Base-by-base conservation (phyloP, 768 basidiomycete genomes). In the Wakefieldia striispora region DNA sequence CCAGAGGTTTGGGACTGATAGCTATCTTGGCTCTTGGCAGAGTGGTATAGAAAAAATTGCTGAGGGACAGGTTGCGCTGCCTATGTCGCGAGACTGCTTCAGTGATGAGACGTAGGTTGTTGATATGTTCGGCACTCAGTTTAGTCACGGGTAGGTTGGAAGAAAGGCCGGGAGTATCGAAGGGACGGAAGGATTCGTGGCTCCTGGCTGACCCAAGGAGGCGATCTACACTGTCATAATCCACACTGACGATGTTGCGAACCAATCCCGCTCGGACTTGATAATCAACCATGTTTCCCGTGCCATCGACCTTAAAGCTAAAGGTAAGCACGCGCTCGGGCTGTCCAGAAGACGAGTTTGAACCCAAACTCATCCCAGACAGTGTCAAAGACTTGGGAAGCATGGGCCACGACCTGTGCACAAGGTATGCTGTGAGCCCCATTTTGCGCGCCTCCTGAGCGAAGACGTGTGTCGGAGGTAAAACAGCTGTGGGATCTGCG, bases 401-500 rank as follows among this genome's bases (percentile, higher is more conserved):
- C 72, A 98, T 83, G 0, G 88, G 80, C 62, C 70, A 77, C 1
- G 83, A 76, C 21, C 76, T 72, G 51, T 90, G 82, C 0, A 75
- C 60, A 41, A 86, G 76, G 66, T 99, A 99, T 1, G 71, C 59
- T 0, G 88, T 78, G 38, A 75, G 63, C 3, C 71, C 72, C 49
- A 74, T 71, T 39, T 70, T 60, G 5, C 75, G 71, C 0, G 95
- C 95, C 5, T 73, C 67, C 23, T 73, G 68, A 1, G 87, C 76
- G 3, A 93, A 61, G 6, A 70, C 56, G 63, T 95, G 86, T 1
- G 75, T 75, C 0, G 88, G 88, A 17, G 84, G 86, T 21, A 99
- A 75, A 41, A 86, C 56, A 11, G 84, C 73, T 2, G 91, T 92
- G 0, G 95, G 95, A 65, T 99, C 97, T 10, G 97, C 95, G 48